Evolutionary conservation across 768 basidiomycete genomes (phyloP), one percentile per base, ranked within the genome.

Genomic region (Macrolepiota albuminosa): DNA sequence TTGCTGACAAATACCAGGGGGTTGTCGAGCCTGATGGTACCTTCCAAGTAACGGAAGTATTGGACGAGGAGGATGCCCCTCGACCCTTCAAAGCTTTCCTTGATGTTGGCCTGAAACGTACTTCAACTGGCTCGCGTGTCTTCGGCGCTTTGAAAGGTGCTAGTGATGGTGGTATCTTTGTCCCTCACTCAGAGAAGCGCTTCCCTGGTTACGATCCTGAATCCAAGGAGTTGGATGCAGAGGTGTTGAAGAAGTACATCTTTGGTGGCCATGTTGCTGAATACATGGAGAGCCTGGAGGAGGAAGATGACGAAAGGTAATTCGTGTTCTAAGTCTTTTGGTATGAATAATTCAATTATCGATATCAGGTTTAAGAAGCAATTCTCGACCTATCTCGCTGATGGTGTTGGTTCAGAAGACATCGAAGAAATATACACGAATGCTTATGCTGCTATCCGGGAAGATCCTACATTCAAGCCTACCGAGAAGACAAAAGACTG

Each of bases 61-160:
- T 95, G 59, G 93, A 93, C 56, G 92, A 85, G 11, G 95, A 98
- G 59, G 94, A 95, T 69, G 93, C 92, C 52, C 95, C 96, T 50
- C 86, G 95, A 59, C 97, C 97, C n/a, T 99, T 99, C 87, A 99
- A 98, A 78, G 86, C 84, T 71, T 99, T 91, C 84, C 93, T 99
- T 69, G 97, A 98, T 73, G 96, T 97, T 74, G 97, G 97, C 77
- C 84, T 99, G 70, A 94, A 88, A 78, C 93, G 95, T 69, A 99
- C 97, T 47, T 95, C 96, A 56, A 98, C 97, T 52, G 97, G 97
- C 70, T 88, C 92, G 64, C 94, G 97, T 73, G 85, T 99, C 48
- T 99, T 99, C 71, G 97, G 93, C 76, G 97, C 96, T 61, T 85
- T 98, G 84, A 98, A 99, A 82, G 97, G 97, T 71, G 97, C 97